These are phyloP conservation scores for Elaeagnus macrophylla DNA, from an alignment of 306 rosid genomes.

Conservation along the genomic window DNA sequence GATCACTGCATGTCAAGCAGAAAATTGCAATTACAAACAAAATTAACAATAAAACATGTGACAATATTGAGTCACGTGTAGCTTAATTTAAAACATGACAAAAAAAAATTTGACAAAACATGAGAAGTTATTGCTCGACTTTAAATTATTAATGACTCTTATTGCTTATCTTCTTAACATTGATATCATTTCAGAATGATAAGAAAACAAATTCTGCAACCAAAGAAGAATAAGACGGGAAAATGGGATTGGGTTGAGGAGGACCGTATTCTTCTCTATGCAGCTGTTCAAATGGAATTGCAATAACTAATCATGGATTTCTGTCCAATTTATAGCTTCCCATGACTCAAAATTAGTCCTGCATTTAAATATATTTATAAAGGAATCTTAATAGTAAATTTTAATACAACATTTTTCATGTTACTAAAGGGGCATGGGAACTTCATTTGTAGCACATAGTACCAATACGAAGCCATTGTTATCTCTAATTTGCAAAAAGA, in stretches of 20 bases:
- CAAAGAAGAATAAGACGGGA: neutral
- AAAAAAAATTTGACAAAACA: too few relatives aligned
- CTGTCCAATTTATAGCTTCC: neutral
- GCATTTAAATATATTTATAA: too few relatives aligned
- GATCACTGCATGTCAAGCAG: constrained; percentile 53
- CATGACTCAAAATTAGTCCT: neutral
- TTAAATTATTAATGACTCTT: too few relatives aligned
- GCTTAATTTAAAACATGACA: too few relatives aligned
- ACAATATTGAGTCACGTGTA: neutral
- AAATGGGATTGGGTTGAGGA: too few relatives aligned
- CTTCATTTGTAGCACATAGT: too few relatives aligned
- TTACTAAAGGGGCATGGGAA: too few relatives aligned
- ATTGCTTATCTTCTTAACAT: too few relatives aligned
- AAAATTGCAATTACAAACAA: neutral
- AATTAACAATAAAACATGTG: neutral
- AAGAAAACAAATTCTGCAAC: neutral
- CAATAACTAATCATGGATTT: neutral
- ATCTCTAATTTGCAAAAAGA: neutral
- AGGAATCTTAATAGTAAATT: too few relatives aligned
- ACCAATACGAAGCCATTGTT: neutral
- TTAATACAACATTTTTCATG: too few relatives aligned
- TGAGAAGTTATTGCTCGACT: too few relatives aligned
- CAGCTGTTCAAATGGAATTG: neutral
- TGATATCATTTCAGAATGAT: neutral
- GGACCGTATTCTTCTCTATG: neutral